Evolutionary conservation across 805 yeast species (phyloP).

Genomic region (Candida manassasensis): DNA sequence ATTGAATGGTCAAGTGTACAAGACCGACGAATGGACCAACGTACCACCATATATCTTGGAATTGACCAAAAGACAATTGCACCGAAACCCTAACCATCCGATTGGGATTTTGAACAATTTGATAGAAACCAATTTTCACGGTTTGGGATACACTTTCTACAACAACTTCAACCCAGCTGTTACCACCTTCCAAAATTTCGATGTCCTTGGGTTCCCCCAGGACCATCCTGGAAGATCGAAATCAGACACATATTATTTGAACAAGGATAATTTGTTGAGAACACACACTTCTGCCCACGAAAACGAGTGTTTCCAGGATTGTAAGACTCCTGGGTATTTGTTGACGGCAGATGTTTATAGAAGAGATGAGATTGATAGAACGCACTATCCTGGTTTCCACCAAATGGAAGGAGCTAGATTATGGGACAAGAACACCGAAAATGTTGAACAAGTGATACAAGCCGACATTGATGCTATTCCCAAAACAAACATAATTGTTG

Average conservation of each 20-base stretch:
- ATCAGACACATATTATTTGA: constrained; percentile 89
- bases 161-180: constrained; percentile 83
- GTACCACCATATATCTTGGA: constrained; percentile 69
- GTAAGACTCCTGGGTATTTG: constrained; percentile 77
- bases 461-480: constrained; percentile 65
- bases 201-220: constrained; percentile 80
- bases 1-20: constrained; percentile 48
- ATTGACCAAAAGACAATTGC: constrained; percentile 69
- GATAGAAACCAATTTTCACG: constrained; percentile 63
- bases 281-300: constrained; percentile 99
- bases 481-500: constrained; percentile 63
- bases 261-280: constrained; percentile 65
- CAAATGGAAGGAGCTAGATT: constrained; percentile 95
- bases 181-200: constrained; percentile 79
- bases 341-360: constrained; percentile 95
- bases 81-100: constrained; percentile 75
- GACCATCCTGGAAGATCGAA: constrained; percentile 93
- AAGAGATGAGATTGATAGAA: constrained; percentile 89
- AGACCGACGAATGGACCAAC: constrained; percentile 78
- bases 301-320: constrained; percentile 66
- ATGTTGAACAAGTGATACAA: constrained; percentile 35
- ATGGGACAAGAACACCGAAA: constrained; percentile 58
- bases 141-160: constrained; percentile 70
- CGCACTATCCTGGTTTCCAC: constrained; percentile 96
- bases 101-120: constrained; percentile 77